phyloP scores from a whole-genome alignment of 108 stramenopile genomes.

The Cyclotella sp. region DNA sequence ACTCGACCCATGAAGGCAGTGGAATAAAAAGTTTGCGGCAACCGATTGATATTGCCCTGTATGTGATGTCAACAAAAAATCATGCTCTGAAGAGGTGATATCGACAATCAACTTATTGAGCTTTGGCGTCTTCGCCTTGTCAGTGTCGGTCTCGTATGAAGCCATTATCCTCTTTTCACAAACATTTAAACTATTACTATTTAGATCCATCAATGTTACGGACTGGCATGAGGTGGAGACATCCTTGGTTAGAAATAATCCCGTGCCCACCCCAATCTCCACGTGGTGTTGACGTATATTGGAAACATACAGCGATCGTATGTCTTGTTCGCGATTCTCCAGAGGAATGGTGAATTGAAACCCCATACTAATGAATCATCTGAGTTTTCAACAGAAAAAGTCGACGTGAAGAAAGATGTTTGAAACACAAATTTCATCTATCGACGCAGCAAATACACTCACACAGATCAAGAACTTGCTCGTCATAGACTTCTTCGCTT shows the following conservation, averaged over 20 bases:
- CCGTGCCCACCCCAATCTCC: constrained; percentile 48
- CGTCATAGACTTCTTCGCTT: constrained; percentile 29
- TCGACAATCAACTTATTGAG: constrained; percentile 4
- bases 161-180: constrained; percentile 27
- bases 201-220: constrained; percentile 41
- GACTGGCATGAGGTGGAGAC: constrained; percentile 1
- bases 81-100: background rate
- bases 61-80: background rate
- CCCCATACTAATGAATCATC: constrained; percentile 49
- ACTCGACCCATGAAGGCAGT: constrained; percentile 41
- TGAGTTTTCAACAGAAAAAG: background rate
- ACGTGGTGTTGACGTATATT: constrained; percentile 28
- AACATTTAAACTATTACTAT: constrained; percentile 33
- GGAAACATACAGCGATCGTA: constrained; percentile 17
- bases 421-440: background rate
- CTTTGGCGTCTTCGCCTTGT: background rate
- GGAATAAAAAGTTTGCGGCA: constrained; percentile 45
- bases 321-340: constrained; percentile 38
- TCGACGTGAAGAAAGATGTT: background rate
- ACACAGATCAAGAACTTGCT: constrained; percentile 22
- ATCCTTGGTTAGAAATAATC: constrained; percentile 27
- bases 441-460: background rate
- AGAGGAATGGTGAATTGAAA: constrained; percentile 48
- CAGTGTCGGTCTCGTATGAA: background rate
- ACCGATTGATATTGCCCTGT: constrained; percentile 32